Evolutionary conservation across 1,139 yeast genomes (phyloP), one percentile per base, ranked within the genome.

Genomic region (Entelexis paramagnoliae): DNA sequence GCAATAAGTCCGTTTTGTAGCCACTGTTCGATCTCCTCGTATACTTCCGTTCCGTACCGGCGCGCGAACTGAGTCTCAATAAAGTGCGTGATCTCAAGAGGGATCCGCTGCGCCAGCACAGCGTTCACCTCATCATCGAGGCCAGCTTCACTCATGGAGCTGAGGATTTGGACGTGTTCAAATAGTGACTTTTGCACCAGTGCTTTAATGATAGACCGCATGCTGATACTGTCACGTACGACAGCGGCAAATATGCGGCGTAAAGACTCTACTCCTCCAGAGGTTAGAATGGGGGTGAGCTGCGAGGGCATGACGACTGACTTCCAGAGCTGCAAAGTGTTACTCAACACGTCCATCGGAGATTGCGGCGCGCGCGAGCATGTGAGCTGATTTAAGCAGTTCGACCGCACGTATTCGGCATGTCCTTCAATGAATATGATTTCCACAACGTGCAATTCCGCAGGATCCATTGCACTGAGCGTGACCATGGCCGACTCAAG

Each of bases 61-160:
- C 26, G 20, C 19, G 45, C 14, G 38, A 38, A 50, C 1, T 30
- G 29, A 9, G 19, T 4, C 8, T 3, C 13, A 20, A 54, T 29
- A 19, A 50, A 40, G 20, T 29, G 11, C 9, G 40, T 17, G 20
- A 50, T 53, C 11, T 19, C 34, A 2, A 6, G 34, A 10, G 57
- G 57, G 8, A 55, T 29, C 7, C 24, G 19, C 32, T 11, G 26
- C 10, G 54, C 49, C 45, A 55, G 43, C 26, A 46, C 45, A 9
- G 47, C 29, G 33, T 46, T 51, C 26, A 36, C 40, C 42, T 54
- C 58, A 7, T 50, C 51, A n/a, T 30, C 44, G 10, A 55, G 42
- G 4, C 58, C 58, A 11, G 47, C 26, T 22, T 33, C 42, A 10
- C 45, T 41, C 45, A 41, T 16, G 9, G 34, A 4, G 4, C 34